Percentiles rank a stretch among this genome's conserved stretches.
phyloP scores from a whole-genome alignment of 169 alveolate species.

The Plasmodium blacklocki region DNA sequence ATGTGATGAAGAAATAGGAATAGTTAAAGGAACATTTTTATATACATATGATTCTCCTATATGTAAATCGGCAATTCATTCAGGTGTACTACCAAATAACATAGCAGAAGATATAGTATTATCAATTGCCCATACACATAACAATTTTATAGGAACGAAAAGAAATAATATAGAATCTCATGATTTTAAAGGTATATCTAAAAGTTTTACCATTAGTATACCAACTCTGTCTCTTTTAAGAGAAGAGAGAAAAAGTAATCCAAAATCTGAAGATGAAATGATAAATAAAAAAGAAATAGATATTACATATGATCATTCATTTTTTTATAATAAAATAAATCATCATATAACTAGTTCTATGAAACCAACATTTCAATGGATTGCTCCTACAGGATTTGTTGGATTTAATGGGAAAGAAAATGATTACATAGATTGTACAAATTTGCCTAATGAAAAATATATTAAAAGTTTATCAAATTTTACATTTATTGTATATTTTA shows the following conservation, averaged over 20 bases:
- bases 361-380: constrained; percentile 75
- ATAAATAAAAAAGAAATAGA: constrained; percentile 11
- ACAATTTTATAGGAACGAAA: constrained; percentile 48
- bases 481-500: constrained; percentile 79
- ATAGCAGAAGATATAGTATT: constrained; percentile 84
- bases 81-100: constrained; percentile 85
- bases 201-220: constrained; percentile 58
- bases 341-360: background rate
- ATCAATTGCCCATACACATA: constrained; percentile 56
- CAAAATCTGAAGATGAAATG: constrained; percentile 38
- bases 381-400: constrained; percentile 33
- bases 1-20: constrained; percentile 74
- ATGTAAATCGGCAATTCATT: constrained; percentile 94
- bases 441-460: constrained; percentile 82
- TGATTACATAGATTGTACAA: constrained; percentile 79
- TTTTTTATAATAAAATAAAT: background rate
- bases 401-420: constrained; percentile 83
- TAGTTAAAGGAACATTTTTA: constrained; percentile 88
- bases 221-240: constrained; percentile 41
- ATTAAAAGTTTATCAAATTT: constrained; percentile 80
- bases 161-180: constrained; percentile 68
- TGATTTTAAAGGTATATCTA: constrained; percentile 40
- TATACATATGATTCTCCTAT: constrained; percentile 92
- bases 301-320: constrained; percentile 8
- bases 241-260: constrained; percentile 55